Evolutionary conservation across 2,329 filamentous ascomycete species (phyloP), one percentile per base, ranked within the genome.

Genomic region (Phialophora expanda): DNA sequence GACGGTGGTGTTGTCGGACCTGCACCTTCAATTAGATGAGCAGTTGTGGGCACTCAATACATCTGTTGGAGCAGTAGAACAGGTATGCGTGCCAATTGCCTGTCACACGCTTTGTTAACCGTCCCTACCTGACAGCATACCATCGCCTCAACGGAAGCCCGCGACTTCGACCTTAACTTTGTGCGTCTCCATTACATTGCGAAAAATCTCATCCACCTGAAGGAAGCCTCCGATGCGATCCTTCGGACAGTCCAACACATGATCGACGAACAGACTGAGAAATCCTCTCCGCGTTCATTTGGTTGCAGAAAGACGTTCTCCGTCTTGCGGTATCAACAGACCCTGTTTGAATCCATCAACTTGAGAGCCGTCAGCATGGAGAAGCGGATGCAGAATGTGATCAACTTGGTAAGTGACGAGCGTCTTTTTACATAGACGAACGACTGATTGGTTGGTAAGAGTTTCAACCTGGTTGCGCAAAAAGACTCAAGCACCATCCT

Each of bases 391-490:
- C 68, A 74, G 26, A 80, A 80, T 61, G 74, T 78, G 9, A 76
- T 79, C 41, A 75, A 76, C 58, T 71, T 80, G 9, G 71, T 72
- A 54, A 72, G 68, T 58, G 4, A n/a, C 30, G 20, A n/a, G 34
- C 34, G 17, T 7, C 11, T 32, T 11, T 28, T 17, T n/a, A 24
- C n/a, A 20, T n/a, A 30, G 30, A 17, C 24, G 2, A 8, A 8
- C 5, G 8, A 34, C 61, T 34, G 32, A 30, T 32, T 30, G 28
- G 32, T 20, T 28, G 55, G 11, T 26, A 22, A 72, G 55, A 74
- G 76, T 0, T 80, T 79, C 70, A 77, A 81, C 57, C 72, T 78
- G 0, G 78, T 80, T 22, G 77, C 76, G 3, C 77, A 79, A 66
- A 72, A 72, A 22, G 78, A 80, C 69, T 78, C 74, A 51, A 72